Evolutionary conservation across 371 early-diverging fungal species (phyloP).

Genomic region (Coemansia sp.): DNA sequence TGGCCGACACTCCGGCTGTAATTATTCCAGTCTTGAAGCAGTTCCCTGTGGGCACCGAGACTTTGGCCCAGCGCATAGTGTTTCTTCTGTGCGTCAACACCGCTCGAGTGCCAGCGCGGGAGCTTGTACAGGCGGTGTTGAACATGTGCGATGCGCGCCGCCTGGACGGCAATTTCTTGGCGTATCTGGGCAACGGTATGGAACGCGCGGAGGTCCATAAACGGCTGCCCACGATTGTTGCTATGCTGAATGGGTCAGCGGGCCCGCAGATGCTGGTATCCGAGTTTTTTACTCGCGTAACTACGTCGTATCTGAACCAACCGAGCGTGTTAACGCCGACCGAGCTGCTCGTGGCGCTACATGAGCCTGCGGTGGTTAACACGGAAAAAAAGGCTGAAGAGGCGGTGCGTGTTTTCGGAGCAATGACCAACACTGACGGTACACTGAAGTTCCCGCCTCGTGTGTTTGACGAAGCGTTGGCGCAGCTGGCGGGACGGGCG

Average conservation of each 20-base stretch:
- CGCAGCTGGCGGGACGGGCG: conserved; percentile 20
- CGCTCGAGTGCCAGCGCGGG: conserved; percentile 58
- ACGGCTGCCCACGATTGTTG: conserved; percentile 62
- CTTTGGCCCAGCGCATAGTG: conserved; percentile 70
- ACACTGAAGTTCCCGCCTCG: conserved; percentile 16
- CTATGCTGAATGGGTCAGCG: conserved; percentile 65
- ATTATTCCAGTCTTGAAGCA: conserved; percentile 62
- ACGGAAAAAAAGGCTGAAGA: conserved; percentile 3
- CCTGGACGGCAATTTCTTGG: conserved; percentile 67
- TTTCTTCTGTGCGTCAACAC: conserved; percentile 58
- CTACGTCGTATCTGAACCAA: conserved; percentile 23
- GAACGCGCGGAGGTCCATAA: conserved; percentile 62
- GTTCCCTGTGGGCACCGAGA: conserved; percentile 77
- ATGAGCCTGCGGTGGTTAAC: conserved; percentile 1
- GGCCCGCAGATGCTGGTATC: conserved; percentile 59
- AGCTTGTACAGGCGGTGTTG: conserved; percentile 64
- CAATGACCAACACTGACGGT: conserved; percentile 19
- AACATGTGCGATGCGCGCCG: conserved; percentile 57
- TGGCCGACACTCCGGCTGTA: conserved; percentile 64
- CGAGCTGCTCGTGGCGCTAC: conserved; percentile 37
- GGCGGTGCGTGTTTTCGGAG: conserved; percentile 18
- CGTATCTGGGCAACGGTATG: conserved; percentile 66
- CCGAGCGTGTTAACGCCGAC: conserved; percentile 46
- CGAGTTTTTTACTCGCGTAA: conserved; percentile 46
- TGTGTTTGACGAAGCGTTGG: conserved; percentile 28